A percentile compares a stretch with the other conserved stretches of the same genome.
These are phyloP conservation scores for Vigna nakashimae DNA, from an alignment of 306 rosid genomes.

Conservation along the genomic window DNA sequence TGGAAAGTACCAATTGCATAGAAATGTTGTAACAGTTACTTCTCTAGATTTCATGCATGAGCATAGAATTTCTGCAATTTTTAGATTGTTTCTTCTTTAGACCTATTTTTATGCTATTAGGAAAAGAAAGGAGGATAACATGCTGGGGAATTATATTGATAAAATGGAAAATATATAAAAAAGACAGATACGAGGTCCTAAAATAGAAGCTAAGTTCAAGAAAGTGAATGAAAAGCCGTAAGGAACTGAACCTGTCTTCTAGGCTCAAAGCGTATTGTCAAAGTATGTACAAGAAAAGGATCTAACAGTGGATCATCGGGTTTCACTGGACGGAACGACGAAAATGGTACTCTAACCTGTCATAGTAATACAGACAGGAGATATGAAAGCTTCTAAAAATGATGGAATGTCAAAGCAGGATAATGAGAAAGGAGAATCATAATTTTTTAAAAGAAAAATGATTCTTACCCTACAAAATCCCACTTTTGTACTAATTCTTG, in stretches of 20 bases:
- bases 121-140: conserved; percentile 1
- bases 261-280: conserved; percentile 97
- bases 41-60: not conserved
- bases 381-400: conserved; percentile 36
- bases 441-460: conserved; percentile 19
- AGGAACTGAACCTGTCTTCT: conserved; percentile 84
- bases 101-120: conserved; percentile 18
- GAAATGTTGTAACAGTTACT: not conserved
- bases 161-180: conserved; percentile 12
- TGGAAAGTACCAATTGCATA: too few relatives aligned
- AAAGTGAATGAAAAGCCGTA: conserved; percentile 26
- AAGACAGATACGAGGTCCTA: conserved; percentile 20
- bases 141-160: conserved; percentile 23
- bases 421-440: conserved; percentile 22
- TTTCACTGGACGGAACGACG: conserved; percentile 91
- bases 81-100: not conserved
- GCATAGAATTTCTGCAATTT: not conserved
- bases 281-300: conserved; percentile 93
- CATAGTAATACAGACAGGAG: conserved; percentile 43
- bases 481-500: conserved; percentile 86
- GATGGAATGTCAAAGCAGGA: conserved; percentile 18
- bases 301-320: conserved; percentile 91
- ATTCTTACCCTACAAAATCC: conserved; percentile 92
- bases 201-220: conserved; percentile 28
- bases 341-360: conserved; percentile 96